A percentile compares a stretch with the other conserved stretches of the same genome.
Conservation (phyloP, 23 red algal species). For the Gracilaria domingensis region DNA sequence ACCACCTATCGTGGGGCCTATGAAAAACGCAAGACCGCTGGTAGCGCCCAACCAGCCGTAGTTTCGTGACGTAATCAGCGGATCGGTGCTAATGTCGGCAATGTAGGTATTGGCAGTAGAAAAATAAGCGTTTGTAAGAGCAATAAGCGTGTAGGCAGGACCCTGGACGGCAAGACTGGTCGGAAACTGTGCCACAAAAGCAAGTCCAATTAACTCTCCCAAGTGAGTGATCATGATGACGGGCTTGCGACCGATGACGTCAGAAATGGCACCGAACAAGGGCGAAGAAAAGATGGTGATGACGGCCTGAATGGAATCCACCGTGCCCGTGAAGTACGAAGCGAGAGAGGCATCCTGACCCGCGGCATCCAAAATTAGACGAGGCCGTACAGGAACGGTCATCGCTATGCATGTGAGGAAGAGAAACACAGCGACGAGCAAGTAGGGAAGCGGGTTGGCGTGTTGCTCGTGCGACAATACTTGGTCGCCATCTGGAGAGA, state of each 20-base stretch:
- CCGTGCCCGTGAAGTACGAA: constrained; percentile 34
- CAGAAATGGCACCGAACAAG: constrained; percentile 57
- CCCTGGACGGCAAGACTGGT: constrained; percentile 5
- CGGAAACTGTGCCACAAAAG: constrained; percentile 54
- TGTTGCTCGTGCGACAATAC: background rate
- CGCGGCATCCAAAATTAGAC: constrained; percentile 70
- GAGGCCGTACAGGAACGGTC: constrained; percentile 64
- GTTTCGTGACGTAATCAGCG: constrained; percentile 20
- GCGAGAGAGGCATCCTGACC: constrained; percentile 42
- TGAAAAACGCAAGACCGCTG: constrained; percentile 49
- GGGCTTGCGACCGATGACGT: constrained; percentile 65
- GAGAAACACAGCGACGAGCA: constrained; percentile 42
- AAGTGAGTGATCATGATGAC: constrained; percentile 60
- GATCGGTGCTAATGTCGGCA: constrained; percentile 48
- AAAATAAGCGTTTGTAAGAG: constrained; percentile 63
- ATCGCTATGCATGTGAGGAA: constrained; percentile 67
- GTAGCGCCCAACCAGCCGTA: constrained; percentile 69
- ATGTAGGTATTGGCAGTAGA: constrained; percentile 61
- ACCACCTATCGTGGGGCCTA: constrained; percentile 71
- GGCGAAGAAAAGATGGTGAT: constrained; percentile 64
- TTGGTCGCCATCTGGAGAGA: background rate
- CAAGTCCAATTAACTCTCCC: constrained; percentile 51
- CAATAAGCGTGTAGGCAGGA: constrained; percentile 55
- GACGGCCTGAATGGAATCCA: constrained; percentile 45
- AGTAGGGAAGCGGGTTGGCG: background rate